phyloP scores from a whole-genome alignment of 805 yeast species.

The Diddensiella transvaalensis region DNA sequence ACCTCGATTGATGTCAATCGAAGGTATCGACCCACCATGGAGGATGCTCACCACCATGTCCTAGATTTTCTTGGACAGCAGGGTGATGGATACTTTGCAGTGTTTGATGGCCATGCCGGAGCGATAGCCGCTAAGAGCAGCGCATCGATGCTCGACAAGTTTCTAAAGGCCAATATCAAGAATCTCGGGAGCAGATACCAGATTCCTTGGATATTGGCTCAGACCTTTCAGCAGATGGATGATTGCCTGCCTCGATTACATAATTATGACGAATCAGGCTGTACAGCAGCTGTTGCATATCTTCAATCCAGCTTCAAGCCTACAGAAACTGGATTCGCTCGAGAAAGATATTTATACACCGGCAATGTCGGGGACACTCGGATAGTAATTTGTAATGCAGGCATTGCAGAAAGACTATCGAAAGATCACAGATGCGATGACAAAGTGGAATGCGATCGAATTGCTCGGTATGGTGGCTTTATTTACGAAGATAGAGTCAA shows the following conservation, averaged over 20 bases:
- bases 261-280: conserved; percentile 73
- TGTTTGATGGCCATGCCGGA: conserved; percentile 98
- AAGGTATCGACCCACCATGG: conserved; percentile 57
- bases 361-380: conserved; percentile 96
- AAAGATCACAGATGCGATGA: conserved; percentile 94
- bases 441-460: conserved; percentile 65
- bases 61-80: conserved; percentile 75
- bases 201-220: conserved; percentile 41
- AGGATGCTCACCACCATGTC: conserved; percentile 87
- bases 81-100: conserved; percentile 94
- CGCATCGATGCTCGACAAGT: conserved; percentile 74
- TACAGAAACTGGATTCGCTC: neutral
- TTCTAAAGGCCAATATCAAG: conserved; percentile 42
- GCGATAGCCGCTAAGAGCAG: conserved; percentile 90
- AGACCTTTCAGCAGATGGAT: conserved; percentile 75
- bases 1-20: neutral
- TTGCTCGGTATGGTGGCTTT: conserved; percentile 75
- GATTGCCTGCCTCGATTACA: conserved; percentile 50
- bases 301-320: conserved; percentile 38
- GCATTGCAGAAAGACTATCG: conserved; percentile 69
- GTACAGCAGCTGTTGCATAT: conserved; percentile 93
- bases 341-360: conserved; percentile 66
- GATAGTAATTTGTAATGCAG: conserved; percentile 67
- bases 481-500: conserved; percentile 86
- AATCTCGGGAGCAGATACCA: conserved; percentile 27